Conservation (phyloP, 805 yeast genomes). For the Wickerhamiella azymoides region DNA sequence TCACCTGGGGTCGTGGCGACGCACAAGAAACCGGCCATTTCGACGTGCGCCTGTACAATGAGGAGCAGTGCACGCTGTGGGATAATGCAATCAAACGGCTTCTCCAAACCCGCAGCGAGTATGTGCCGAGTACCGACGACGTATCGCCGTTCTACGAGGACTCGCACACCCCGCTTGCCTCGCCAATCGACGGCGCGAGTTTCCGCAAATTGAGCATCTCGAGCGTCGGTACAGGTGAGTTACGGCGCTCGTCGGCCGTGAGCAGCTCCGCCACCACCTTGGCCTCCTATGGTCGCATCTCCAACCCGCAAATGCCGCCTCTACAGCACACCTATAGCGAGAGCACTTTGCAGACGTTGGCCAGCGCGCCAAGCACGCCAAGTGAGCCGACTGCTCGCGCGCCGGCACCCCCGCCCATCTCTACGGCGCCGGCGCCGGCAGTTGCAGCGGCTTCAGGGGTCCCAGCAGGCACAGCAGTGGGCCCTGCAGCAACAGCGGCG, state of each 20-base stretch:
- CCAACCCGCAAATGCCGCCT: constrained; percentile 2
- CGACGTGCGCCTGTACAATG: constrained; percentile 66
- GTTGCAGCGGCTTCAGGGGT: too few relatives aligned
- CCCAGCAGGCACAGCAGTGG: too few relatives aligned
- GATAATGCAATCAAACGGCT: constrained; percentile 26
- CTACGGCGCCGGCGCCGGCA: not conserved
- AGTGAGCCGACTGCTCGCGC: not conserved
- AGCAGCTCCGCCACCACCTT: constrained; percentile 3
- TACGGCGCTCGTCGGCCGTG: constrained; percentile 2
- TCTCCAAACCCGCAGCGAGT: not conserved
- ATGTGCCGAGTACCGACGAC: constrained; percentile 2
- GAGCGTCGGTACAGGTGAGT: not conserved
- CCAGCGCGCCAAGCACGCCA: not conserved
- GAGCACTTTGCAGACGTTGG: not conserved
- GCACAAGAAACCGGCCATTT: constrained; percentile 77
- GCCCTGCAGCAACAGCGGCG: not conserved
- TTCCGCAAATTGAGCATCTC: constrained; percentile 10
- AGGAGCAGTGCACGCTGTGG: constrained; percentile 78
- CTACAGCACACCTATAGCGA: constrained; percentile 5
- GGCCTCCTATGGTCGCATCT: not conserved
- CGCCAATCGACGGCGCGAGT: constrained; percentile 1
- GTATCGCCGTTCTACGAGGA: constrained; percentile 13
- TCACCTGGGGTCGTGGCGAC: constrained; percentile 35
- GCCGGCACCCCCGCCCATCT: not conserved
- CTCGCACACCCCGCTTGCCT: constrained; percentile 4